Evolutionary conservation across 2,329 filamentous ascomycete genomes (phyloP), one percentile per base, ranked within the genome.

Genomic region (Lachnellula subtilissima): DNA sequence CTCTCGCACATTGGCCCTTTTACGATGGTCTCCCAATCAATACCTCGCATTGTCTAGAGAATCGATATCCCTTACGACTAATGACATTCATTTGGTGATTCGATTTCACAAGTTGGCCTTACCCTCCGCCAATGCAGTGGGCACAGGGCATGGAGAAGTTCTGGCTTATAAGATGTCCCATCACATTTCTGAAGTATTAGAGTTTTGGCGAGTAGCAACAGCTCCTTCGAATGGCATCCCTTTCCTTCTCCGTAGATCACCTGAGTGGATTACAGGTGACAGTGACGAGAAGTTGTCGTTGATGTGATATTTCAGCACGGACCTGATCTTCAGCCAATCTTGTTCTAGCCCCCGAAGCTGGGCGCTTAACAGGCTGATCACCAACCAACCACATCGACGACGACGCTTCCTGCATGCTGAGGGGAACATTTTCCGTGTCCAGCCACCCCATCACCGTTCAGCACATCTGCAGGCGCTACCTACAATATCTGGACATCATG

Each of bases 401-500:
- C 22, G 25, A 28, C 39, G 1, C 42, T 43, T 45, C 39, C 23
- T 48, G 52, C 55, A 54, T 53, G 45, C 48, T 37, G 45, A 47
- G 55, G 35, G 39, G 42, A 42, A 46, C 36, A 40, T 45, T 37
- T 35, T 14, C 55, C 46, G 7, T 19, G 14, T 15, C 6, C 40
- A 32, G 9, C 23, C 50, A 32, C 42, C 60, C 36, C 53, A 57
- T 59, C 60, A 58, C 60, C 56, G 43, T 49, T 39, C 52, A 22
- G 39, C 45, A 36, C 39, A 47, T 53, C 32, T 42, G 25, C 25
- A 22, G 43, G 57, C 59, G 58, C 63, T 65, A 25, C 25, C 63
- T 65, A 25, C 25, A 25, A 60, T 22, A 22, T 62, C 63, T 55
- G 28, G 53, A 57, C 25, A 37, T 59, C 54, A 63, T 66, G 64